A percentile compares a stretch with the other conserved stretches of the same genome.
These are phyloP conservation scores for Penicillium nordicum DNA, from an alignment of 2,329 filamentous ascomycete genomes.

Conservation along the genomic window DNA sequence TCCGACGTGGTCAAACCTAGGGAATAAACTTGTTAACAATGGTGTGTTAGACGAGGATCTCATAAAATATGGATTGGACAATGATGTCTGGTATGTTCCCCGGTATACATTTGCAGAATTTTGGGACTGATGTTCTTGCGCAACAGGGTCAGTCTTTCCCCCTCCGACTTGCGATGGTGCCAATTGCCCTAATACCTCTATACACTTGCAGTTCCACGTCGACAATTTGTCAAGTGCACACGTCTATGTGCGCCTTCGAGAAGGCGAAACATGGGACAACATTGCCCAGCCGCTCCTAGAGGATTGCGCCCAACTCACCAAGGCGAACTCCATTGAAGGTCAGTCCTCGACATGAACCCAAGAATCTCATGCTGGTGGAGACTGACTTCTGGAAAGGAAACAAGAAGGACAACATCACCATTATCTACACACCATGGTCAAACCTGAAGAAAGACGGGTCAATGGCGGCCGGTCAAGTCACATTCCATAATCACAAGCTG, in stretches of 20 bases:
- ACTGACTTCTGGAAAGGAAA: constrained; percentile 60
- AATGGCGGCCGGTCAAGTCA: constrained; percentile 93
- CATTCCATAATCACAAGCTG: constrained; percentile 81
- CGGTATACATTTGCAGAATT: background rate
- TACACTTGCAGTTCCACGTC: constrained; percentile 71
- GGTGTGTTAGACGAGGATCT: constrained; percentile 75
- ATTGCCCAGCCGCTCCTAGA: constrained; percentile 71
- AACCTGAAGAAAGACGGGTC: constrained; percentile 93
- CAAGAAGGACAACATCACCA: constrained; percentile 95
- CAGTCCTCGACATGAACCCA: constrained; percentile 15
- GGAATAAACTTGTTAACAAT: background rate
- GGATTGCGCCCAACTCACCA: constrained; percentile 95
- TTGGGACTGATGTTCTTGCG: constrained; percentile 9
- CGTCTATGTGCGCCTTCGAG: constrained; percentile 82
- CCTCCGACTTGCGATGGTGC: background rate
- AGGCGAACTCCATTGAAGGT: constrained; percentile 98
- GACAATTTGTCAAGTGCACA: constrained; percentile 97
- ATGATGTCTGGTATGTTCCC: constrained; percentile 76
- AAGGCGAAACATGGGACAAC: constrained; percentile 77
- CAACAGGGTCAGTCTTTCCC: constrained; percentile 31
- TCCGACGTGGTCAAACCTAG: constrained; percentile 1
- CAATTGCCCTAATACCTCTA: constrained; percentile 11
- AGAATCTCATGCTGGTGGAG: background rate
- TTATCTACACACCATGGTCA: constrained; percentile 97
- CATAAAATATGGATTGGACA: constrained; percentile 85